phyloP scores from a whole-genome alignment of 108 stramenopile genomes.

The Skeletonema costatum region DNA sequence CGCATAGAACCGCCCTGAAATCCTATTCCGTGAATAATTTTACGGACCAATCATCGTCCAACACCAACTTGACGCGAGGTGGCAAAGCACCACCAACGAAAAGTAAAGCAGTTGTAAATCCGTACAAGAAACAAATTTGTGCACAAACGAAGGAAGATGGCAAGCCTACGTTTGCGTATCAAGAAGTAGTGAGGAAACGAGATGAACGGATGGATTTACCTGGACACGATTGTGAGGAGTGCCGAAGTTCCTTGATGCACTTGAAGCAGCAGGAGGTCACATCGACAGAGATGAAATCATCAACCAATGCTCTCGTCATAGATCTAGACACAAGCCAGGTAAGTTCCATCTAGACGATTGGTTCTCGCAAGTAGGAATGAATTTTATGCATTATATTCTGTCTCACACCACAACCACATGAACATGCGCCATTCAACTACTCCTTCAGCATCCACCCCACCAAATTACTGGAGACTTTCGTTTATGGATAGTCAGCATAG shows the following conservation, averaged over 20 bases:
- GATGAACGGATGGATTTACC: conserved; percentile 36
- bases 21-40: conserved; percentile 1
- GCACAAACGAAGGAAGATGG: conserved; percentile 6
- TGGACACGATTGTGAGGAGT: conserved; percentile 53
- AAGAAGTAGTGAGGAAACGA: conserved; percentile 53
- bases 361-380: not conserved
- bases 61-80: not conserved
- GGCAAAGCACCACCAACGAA: not conserved
- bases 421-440: not conserved
- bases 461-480: conserved; percentile 13
- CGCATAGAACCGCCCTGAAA: not conserved
- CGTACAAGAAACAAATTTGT: conserved; percentile 12
- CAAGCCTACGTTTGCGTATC: conserved; percentile 27
- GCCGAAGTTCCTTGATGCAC: conserved; percentile 47
- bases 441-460: conserved; percentile 1
- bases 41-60: not conserved
- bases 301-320: conserved; percentile 49
- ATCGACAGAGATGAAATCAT: conserved; percentile 42
- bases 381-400: too few species aligned
- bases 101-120: not conserved
- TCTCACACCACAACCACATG: not conserved
- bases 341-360: not conserved
- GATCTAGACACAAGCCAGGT: conserved; percentile 27
- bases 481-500: conserved; percentile 8
- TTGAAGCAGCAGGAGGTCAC: conserved; percentile 21